Evolutionary conservation across 2,329 filamentous ascomycete species (phyloP).

Genomic region (Annulohypoxylon truncatum): DNA sequence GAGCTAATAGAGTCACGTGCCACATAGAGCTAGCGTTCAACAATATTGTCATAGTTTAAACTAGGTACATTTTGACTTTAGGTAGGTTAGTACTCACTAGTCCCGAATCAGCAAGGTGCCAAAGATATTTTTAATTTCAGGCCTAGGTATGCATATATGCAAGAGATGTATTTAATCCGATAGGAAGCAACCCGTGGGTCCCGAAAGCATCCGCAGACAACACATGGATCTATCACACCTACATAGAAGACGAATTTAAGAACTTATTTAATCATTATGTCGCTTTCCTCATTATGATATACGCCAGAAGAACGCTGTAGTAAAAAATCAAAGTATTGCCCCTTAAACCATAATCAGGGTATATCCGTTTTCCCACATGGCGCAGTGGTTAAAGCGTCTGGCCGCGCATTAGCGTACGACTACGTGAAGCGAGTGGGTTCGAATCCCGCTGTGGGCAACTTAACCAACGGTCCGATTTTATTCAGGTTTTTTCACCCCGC

Average conservation of each 20-base stretch:
- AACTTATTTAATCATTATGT: slow-evolving; percentile 5
- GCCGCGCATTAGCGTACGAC: no score
- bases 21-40: neutral
- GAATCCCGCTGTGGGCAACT: no score
- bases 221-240: neutral
- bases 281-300: slow-evolving; percentile 14
- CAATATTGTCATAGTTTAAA: neutral
- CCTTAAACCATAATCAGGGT: slow-evolving; percentile 29
- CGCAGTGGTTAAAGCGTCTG: no score
- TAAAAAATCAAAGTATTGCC: slow-evolving; percentile 6
- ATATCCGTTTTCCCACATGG: no score
- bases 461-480: no score
- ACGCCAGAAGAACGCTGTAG: slow-evolving; percentile 20
- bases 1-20: neutral
- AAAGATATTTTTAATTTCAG: neutral
- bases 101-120: neutral
- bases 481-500: no score
- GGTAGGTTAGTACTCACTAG: neutral
- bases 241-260: neutral
- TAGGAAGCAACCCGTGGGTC: neutral
- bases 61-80: neutral
- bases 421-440: no score
- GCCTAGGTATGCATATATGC: neutral
- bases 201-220: neutral
- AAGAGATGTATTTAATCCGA: neutral